Evolutionary conservation across 768 basidiomycete species (phyloP).

Genomic region (Hericium erinaceus): DNA sequence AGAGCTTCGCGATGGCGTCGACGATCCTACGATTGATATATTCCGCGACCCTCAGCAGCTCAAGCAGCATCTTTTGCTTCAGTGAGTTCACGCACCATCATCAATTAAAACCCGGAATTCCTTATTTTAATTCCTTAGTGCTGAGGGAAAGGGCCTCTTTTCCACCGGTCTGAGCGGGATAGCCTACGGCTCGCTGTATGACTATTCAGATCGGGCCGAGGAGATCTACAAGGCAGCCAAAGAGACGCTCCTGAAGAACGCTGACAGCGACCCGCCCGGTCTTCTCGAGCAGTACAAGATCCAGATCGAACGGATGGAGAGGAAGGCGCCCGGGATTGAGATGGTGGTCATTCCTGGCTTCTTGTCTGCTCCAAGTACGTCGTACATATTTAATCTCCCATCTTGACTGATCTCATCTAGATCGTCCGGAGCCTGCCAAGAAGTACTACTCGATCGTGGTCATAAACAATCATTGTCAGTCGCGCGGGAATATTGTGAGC

Average conservation of each 20-base stretch:
- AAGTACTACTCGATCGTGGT: constrained; percentile 1
- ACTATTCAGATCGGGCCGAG: not conserved
- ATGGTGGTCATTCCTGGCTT: not conserved
- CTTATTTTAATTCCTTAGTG: constrained; percentile 8
- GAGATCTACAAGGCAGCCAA: constrained; percentile 4
- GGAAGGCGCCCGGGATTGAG: constrained; percentile 4
- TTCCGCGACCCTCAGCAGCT: constrained; percentile 1
- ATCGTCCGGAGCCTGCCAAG: not conserved
- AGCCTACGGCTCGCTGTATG: constrained; percentile 5
- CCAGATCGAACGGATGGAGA: constrained; percentile 6
- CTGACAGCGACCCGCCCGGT: constrained; percentile 1
- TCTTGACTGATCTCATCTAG: constrained; percentile 1
- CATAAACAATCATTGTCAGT: constrained; percentile 4
- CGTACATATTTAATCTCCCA: not conserved
- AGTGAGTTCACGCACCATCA: not conserved
- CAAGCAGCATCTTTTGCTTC: constrained; percentile 7
- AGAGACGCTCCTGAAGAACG: constrained; percentile 1
- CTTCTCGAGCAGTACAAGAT: constrained; percentile 9
- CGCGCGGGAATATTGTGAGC: constrained; percentile 14
- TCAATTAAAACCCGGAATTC: not conserved
- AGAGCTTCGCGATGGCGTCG: constrained; percentile 9
- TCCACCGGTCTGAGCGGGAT: not conserved
- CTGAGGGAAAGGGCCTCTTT: not conserved
- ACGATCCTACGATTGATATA: constrained; percentile 5
- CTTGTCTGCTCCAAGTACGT: not conserved